Base-by-base conservation (phyloP, 108 stramenopile genomes). In the Nitzschia sp. region DNA sequence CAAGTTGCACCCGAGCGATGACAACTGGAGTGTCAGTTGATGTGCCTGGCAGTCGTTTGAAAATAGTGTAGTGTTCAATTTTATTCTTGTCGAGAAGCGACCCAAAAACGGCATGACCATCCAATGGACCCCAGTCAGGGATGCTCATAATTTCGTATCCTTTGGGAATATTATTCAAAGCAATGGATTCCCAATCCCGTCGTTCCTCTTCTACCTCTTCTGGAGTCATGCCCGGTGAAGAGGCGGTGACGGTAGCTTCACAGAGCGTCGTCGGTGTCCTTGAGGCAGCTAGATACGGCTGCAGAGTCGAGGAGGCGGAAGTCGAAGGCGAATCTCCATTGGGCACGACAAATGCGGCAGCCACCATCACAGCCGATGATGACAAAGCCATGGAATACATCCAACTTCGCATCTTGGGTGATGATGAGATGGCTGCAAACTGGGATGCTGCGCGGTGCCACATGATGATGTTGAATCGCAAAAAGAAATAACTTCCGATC, bases 1-100 rank as follows among this genome's bases (percentile, higher is more conserved):
- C 86, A 53, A 86, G 52, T 17, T 70, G 52, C 0, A 86, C 71
- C 5, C 60, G 42, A 3, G 70, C 81, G 25, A 70, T 69, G 10
- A 81, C 73, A 10, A 74, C 75, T 26, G 66, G 41, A 26, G 66
- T 70, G 22, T 69, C 37, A 41, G 26, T 63, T 6, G 50, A 42
- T 48, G n/a, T 39, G 15, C n/a, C 41, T 2, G 42, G 15, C 19
- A 44, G 51, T 41, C 66, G 66, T 22, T 55, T 53, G 50, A 41
- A 78, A 10, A 77, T 51, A 21, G 75, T 52, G 65, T 82, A 82
- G 21, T 68, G 67, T 46, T 82, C 81, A 65, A 82, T 78, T 55
- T 61, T 62, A 2, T 56, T 53, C 12, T 73, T 55, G 46, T 53
- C 68, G 20, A 57, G n/a, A 19, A 82, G 65, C 7, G 50, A 19